These are phyloP conservation scores for Pythium utonaiense DNA, from an alignment of 352 stramenopile genomes.

Conservation along the genomic window DNA sequence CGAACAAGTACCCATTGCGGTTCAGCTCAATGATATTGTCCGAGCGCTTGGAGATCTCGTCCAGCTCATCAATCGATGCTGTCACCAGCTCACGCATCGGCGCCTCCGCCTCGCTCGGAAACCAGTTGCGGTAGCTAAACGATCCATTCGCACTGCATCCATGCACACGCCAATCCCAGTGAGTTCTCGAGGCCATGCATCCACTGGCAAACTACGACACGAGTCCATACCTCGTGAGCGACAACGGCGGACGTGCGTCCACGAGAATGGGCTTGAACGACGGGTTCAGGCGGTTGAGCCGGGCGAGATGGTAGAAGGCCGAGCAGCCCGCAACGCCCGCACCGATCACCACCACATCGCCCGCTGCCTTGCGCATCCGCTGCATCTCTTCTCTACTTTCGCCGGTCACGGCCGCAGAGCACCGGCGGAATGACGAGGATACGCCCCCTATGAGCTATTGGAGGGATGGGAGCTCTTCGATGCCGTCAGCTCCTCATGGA, in stretches of 20 bases:
- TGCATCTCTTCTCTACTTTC: conserved; percentile 27
- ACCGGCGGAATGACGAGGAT: neutral
- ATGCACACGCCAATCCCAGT: neutral
- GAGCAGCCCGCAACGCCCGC: conserved; percentile 73
- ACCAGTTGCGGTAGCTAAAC: conserved; percentile 85
- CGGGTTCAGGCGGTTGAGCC: conserved; percentile 53
- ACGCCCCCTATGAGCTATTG: neutral
- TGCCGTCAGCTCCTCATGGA: conserved; percentile 8
- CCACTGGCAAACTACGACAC: neutral
- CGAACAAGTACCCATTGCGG: conserved; percentile 78
- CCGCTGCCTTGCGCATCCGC: conserved; percentile 42
- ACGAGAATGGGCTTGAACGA: conserved; percentile 72
- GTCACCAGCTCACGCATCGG: conserved; percentile 66
- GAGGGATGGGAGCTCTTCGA: neutral
- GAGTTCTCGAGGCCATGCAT: neutral
- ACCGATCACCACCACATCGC: conserved; percentile 70
- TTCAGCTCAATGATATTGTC: conserved; percentile 70
- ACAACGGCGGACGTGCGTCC: conserved; percentile 58
- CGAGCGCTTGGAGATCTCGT: conserved; percentile 55
- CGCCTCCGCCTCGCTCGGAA: conserved; percentile 61
- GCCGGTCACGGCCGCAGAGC: neutral
- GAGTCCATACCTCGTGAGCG: conserved; percentile 48
- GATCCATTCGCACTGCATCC: conserved; percentile 55
- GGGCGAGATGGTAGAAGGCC: conserved; percentile 73
- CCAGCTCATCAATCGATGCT: conserved; percentile 71